phyloP scores from a whole-genome alignment of 139 green algal genomes.

The Desmodesmus armatus region DNA sequence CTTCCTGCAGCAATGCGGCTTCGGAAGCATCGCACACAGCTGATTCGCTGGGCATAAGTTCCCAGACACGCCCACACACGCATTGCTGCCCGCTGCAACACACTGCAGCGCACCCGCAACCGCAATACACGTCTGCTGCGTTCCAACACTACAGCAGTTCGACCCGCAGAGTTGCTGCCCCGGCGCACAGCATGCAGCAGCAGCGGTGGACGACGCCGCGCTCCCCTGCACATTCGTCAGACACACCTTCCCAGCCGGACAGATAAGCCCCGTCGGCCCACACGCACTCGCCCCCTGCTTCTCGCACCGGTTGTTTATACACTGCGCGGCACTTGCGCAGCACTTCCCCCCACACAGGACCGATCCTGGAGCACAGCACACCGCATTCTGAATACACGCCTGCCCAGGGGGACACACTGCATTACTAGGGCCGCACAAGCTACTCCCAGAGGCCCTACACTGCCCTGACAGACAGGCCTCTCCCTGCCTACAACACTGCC shows the following conservation, averaged over 20 bases:
- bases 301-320: no score
- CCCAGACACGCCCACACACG: neutral
- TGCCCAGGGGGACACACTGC: no score
- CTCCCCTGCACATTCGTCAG: neutral
- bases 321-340: no score
- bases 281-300: no score
- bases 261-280: no score
- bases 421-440: no score
- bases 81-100: neutral
- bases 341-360: neutral
- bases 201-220: no score
- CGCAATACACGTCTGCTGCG: no score
- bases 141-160: neutral
- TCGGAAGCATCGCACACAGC: neutral
- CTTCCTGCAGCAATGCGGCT: neutral
- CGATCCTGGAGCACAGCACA: neutral
- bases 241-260: neutral
- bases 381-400: no score
- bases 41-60: neutral
- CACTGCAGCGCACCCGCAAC: no score
- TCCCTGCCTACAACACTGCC: neutral
- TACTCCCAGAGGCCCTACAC: no score
- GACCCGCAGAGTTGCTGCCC: neutral
- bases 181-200: neutral
- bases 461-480: no score